These are phyloP conservation scores for Gamarada debralockiae DNA, from an alignment of 495 filamentous ascomycete species.

Conservation along the genomic window DNA sequence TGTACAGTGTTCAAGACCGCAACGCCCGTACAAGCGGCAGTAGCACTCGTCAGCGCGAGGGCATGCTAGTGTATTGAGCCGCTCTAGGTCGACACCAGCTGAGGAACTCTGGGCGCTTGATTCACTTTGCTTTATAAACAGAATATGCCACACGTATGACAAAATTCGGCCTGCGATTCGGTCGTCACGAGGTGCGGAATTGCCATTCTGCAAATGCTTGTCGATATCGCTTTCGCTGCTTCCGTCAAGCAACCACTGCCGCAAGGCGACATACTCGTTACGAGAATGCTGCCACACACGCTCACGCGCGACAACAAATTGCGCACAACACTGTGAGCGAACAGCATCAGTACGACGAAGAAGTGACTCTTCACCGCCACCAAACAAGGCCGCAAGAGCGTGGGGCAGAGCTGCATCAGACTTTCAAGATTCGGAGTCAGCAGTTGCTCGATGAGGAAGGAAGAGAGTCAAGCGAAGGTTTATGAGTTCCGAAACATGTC, in stretches of 20 bases:
- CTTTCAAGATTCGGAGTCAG: too few species aligned
- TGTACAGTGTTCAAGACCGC: slow-evolving; percentile 4
- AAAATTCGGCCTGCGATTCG: slow-evolving; percentile 67
- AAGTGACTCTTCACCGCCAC: not conserved
- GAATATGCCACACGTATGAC: slow-evolving; percentile 55
- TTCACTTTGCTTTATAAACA: slow-evolving; percentile 9
- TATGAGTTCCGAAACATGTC: too few species aligned
- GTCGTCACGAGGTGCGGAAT: slow-evolving; percentile 50
- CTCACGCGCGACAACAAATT: slow-evolving; percentile 60
- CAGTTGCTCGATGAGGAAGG: too few species aligned
- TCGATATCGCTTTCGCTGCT: not conserved
- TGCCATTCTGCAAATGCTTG: too few species aligned
- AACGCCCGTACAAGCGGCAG: slow-evolving; percentile 19
- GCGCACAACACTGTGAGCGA: slow-evolving; percentile 58
- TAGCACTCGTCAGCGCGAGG: slow-evolving; percentile 15
- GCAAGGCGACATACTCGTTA: slow-evolving; percentile 56
- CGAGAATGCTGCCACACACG: slow-evolving; percentile 53
- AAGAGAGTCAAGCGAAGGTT: too few species aligned
- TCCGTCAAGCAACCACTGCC: slow-evolving; percentile 64
- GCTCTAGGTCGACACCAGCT: slow-evolving; percentile 4
- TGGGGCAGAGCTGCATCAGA: slow-evolving; percentile 40
- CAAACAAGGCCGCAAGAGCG: slow-evolving; percentile 43
- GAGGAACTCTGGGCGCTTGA: too few species aligned
- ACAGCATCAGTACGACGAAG: slow-evolving; percentile 4
- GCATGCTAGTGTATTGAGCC: slow-evolving; percentile 15